Conservation (phyloP, 495 filamentous ascomycete species). For the Aspergillus steynii region DNA sequence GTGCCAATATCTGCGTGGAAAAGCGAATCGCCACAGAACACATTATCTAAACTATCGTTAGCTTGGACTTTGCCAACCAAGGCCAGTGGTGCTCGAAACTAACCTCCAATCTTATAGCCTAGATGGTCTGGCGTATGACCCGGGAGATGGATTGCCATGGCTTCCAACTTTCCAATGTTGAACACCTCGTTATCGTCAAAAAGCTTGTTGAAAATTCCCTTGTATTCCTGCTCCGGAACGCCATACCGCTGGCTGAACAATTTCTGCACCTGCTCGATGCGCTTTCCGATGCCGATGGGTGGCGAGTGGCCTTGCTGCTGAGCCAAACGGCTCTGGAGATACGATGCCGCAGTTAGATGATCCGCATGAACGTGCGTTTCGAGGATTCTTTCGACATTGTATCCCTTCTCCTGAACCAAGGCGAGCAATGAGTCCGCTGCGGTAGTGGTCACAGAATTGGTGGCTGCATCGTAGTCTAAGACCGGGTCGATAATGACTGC, state of each 20-base stretch:
- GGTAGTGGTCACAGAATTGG: constrained; percentile 43
- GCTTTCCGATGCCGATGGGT: constrained; percentile 54
- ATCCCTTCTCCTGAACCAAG: constrained; percentile 41
- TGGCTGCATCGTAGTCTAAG: constrained; percentile 54
- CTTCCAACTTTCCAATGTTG: constrained; percentile 46
- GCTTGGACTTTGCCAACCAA: not conserved
- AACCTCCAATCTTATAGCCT: constrained; percentile 56
- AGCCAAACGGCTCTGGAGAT: constrained; percentile 49
- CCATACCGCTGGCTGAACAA: constrained; percentile 50
- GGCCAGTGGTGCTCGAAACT: not conserved
- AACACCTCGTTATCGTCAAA: constrained; percentile 57
- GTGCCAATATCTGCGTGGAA: constrained; percentile 61
- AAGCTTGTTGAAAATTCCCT: constrained; percentile 50
- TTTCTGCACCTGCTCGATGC: constrained; percentile 53
- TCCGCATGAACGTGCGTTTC: constrained; percentile 66
- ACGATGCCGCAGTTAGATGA: constrained; percentile 58
- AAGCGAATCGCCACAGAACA: constrained; percentile 63
- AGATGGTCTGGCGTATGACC: constrained; percentile 65
- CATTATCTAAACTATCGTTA: constrained; percentile 31
- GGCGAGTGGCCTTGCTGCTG: constrained; percentile 22
- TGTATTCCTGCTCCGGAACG: constrained; percentile 39
- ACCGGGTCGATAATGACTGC: constrained; percentile 62
- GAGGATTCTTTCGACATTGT: constrained; percentile 49
- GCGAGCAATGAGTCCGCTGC: constrained; percentile 51
- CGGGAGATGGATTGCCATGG: constrained; percentile 53